Conservation (phyloP, 2,329 filamentous ascomycete species). For the Chaetomium strumarium region DNA sequence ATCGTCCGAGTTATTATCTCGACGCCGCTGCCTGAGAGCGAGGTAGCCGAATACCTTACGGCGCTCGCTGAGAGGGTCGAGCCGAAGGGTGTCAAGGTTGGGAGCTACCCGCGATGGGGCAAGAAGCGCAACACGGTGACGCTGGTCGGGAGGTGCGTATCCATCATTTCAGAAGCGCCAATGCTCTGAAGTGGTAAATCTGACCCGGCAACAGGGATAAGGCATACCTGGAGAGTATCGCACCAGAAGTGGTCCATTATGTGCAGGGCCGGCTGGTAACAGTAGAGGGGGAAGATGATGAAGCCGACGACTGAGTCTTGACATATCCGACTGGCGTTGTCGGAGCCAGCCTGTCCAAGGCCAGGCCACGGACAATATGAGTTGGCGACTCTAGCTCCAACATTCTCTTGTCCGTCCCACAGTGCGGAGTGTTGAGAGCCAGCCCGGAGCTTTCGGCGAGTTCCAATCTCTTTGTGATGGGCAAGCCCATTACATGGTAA, state of each 20-base stretch:
- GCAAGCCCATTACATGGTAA: too few species aligned
- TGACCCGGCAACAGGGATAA: conserved; percentile 50
- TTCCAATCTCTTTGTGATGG: too few species aligned
- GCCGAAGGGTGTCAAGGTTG: conserved; percentile 79
- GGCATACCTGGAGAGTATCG: conserved; percentile 70
- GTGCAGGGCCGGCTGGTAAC: conserved; percentile 57
- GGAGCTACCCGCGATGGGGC: conserved; percentile 90
- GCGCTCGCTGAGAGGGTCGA: conserved; percentile 69
- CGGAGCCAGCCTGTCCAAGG: too few species aligned
- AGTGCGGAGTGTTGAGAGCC: too few species aligned
- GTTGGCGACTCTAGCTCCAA: neutral
- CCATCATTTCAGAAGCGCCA: neutral
- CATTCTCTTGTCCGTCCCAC: neutral
- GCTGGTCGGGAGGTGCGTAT: conserved; percentile 58
- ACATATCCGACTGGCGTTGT: neutral
- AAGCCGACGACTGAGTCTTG: neutral
- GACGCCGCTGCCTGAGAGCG: conserved; percentile 82
- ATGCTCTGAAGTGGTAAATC: neutral
- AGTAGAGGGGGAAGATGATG: conserved; percentile 3
- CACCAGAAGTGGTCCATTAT: conserved; percentile 69
- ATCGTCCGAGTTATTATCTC: conserved; percentile 75
- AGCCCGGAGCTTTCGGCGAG: too few species aligned
- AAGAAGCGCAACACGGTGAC: conserved; percentile 86
- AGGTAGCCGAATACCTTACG: conserved; percentile 75
- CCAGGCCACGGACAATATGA: too few species aligned